A percentile compares a stretch with the other conserved stretches of the same genome.
These are phyloP conservation scores for Candida insectorum DNA, from an alignment of 805 yeast species.

Conservation along the genomic window DNA sequence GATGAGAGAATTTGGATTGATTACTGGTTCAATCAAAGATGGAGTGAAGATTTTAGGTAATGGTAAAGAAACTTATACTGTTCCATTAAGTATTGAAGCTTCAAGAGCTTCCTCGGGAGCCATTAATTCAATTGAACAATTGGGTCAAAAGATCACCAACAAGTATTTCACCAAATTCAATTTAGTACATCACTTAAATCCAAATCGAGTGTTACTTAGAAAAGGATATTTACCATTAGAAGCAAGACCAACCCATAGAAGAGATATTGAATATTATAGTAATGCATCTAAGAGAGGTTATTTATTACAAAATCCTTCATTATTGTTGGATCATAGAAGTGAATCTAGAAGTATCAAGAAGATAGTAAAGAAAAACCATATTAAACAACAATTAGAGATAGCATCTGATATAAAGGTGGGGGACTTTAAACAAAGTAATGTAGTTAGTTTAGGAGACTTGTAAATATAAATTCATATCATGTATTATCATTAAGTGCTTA, in stretches of 20 bases:
- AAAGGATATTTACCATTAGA: conserved; percentile 80
- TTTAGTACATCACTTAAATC: conserved; percentile 71
- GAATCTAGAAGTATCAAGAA: conserved; percentile 15
- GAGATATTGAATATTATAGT: conserved; percentile 77
- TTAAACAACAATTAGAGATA: conserved; percentile 34
- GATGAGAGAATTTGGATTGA: conserved; percentile 71
- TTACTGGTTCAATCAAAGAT: conserved; percentile 66
- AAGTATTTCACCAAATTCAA: conserved; percentile 61
- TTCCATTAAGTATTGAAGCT: conserved; percentile 76
- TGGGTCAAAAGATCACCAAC: conserved; percentile 74
- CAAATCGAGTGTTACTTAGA: conserved; percentile 62
- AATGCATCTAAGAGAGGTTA: conserved; percentile 75
- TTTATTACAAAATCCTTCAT: conserved; percentile 41
- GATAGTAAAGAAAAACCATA: conserved; percentile 27
- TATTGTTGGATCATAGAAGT: conserved; percentile 36
- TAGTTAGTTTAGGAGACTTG: conserved; percentile 19
- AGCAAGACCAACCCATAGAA: conserved; percentile 81
- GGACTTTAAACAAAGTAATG: conserved; percentile 14
- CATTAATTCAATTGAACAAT: conserved; percentile 63
- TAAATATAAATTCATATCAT: conserved; percentile 9
- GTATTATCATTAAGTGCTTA: background rate
- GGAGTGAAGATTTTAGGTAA: conserved; percentile 82
- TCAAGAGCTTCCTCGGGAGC: conserved; percentile 76
- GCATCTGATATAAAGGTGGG: conserved; percentile 20
- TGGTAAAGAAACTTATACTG: conserved; percentile 47